Percentiles rank a stretch among this genome's conserved stretches.
These are phyloP conservation scores for Verticillium longisporum DNA, from an alignment of 2,329 filamentous ascomycete species.

Conservation along the genomic window DNA sequence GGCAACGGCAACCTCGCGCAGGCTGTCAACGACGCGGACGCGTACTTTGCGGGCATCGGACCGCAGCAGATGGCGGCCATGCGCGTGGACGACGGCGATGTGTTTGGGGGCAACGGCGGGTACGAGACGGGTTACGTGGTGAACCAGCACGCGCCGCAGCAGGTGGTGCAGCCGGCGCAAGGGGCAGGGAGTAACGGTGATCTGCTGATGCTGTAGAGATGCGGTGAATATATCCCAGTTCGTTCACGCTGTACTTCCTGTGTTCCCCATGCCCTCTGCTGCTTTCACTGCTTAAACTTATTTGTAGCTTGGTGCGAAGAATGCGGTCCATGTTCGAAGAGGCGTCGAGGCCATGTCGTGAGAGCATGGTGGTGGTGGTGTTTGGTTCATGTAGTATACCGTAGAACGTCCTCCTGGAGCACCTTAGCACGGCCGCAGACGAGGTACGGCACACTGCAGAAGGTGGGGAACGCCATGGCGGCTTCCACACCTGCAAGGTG, in stretches of 20 bases:
- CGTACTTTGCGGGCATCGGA: constrained; percentile 79
- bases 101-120: constrained; percentile 53
- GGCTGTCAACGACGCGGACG: constrained; percentile 78
- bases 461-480: no score
- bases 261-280: no score
- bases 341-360: neutral
- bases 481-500: no score
- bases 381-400: neutral
- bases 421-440: no score
- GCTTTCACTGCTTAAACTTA: no score
- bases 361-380: no score
- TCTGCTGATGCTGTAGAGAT: constrained; percentile 54
- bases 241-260: neutral
- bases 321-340: neutral
- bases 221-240: neutral
- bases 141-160: constrained; percentile 73
- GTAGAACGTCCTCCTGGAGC: neutral
- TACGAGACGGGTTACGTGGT: constrained; percentile 60
- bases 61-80: constrained; percentile 67
- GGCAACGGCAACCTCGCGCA: constrained; percentile 49
- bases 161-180: constrained; percentile 63
- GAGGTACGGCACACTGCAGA: neutral
- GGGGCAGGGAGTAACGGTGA: constrained; percentile 63
- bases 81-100: constrained; percentile 58
- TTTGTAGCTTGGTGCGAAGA: neutral